phyloP scores from a whole-genome alignment of 352 stramenopile genomes.

The Pythium utonaiense region DNA sequence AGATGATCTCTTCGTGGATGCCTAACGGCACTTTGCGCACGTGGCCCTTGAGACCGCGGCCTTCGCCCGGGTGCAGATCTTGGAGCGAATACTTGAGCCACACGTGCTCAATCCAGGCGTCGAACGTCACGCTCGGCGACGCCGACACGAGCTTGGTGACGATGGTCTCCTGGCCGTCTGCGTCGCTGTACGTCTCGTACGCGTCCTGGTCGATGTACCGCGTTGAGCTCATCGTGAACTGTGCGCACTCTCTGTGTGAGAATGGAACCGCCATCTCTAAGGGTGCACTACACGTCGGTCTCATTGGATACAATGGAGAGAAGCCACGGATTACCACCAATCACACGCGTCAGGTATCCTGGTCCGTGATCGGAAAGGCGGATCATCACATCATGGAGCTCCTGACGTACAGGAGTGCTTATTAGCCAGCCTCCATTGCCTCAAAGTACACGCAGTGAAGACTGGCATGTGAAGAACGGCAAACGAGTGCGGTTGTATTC shows the following conservation, averaged over 20 bases:
- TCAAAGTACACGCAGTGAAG: no score
- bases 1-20: slow-evolving; percentile 67
- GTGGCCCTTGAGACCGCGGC: slow-evolving; percentile 55
- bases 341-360: no score
- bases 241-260: no score
- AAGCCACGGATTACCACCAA: no score
- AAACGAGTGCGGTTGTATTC: neutral
- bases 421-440: no score
- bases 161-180: slow-evolving; percentile 59
- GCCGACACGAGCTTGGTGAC: slow-evolving; percentile 49
- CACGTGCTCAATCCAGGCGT: slow-evolving; percentile 55
- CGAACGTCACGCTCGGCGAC: slow-evolving; percentile 47
- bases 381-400: neutral
- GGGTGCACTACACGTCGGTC: no score
- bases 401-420: slow-evolving; percentile 27
- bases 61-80: slow-evolving; percentile 44
- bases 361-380: neutral
- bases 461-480: neutral
- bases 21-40: slow-evolving; percentile 41
- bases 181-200: slow-evolving; percentile 38
- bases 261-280: no score
- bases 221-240: slow-evolving; percentile 15
- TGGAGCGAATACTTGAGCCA: slow-evolving; percentile 32
- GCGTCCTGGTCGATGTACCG: slow-evolving; percentile 39
- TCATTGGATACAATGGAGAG: no score